Percentiles rank a stretch among this genome's conserved stretches.
Evolutionary conservation across 106 monocot species (phyloP).

Genomic region (Platanthera zijinensis): DNA sequence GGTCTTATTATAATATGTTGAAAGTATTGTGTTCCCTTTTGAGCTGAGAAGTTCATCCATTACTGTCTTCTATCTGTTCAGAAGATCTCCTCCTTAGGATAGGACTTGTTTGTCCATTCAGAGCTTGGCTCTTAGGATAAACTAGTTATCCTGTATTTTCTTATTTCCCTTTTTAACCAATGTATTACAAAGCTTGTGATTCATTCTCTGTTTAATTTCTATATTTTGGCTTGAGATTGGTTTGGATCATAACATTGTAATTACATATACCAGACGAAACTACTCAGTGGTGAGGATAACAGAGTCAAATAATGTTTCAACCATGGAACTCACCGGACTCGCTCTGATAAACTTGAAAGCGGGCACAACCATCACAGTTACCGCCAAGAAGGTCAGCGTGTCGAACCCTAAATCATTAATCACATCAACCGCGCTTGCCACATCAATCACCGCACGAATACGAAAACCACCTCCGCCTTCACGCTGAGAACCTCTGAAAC

Average conservation of each 20-base stretch:
- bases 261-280: not conserved
- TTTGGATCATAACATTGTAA: not conserved
- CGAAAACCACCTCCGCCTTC: slow-evolving; percentile 20
- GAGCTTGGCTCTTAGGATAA: no score
- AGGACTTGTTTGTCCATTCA: no score
- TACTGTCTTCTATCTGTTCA: no score
- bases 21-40: no score
- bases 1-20: no score
- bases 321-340: slow-evolving; percentile 68
- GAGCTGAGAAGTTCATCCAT: no score
- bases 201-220: no score
- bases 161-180: no score
- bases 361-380: slow-evolving; percentile 87
- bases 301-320: not conserved
- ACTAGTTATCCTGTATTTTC: no score
- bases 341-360: slow-evolving; percentile 78
- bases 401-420: slow-evolving; percentile 98
- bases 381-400: slow-evolving; percentile 84
- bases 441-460: slow-evolving; percentile 47
- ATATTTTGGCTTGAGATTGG: no score
- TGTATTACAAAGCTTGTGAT: no score
- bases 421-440: slow-evolving; percentile 83
- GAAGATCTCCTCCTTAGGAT: no score
- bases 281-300: not conserved
- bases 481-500: slow-evolving; percentile 20